Evolutionary conservation across 805 yeast species (phyloP).

Genomic region (Cyberlindnera euphorbiae): DNA sequence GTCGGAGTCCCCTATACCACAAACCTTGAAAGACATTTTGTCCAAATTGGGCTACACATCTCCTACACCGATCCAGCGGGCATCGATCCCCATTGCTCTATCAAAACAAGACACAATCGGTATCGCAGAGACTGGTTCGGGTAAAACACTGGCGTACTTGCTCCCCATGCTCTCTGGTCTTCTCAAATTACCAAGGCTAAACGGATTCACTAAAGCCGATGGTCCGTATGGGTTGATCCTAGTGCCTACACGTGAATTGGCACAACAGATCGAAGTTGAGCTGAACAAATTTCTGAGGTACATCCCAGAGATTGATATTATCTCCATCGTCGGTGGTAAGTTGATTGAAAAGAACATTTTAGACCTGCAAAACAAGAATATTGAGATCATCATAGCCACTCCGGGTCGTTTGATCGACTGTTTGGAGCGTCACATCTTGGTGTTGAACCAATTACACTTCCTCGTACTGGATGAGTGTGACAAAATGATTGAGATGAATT

Average conservation of each 20-base stretch:
- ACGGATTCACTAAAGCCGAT: conserved; percentile 42
- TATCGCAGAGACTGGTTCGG: conserved; percentile 95
- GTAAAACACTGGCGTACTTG: conserved; percentile 82
- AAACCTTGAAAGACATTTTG: conserved; percentile 34
- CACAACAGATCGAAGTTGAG: conserved; percentile 76
- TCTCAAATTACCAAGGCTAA: conserved; percentile 40
- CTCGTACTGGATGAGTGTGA: conserved; percentile 92
- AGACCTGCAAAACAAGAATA: conserved; percentile 38
- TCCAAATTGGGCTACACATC: conserved; percentile 42
- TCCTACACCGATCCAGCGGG: conserved; percentile 92
- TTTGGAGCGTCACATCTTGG: conserved; percentile 59
- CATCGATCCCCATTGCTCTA: conserved; percentile 71
- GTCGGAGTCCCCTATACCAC: conserved; percentile 57
- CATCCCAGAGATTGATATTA: conserved; percentile 41
- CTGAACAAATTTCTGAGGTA: conserved; percentile 44
- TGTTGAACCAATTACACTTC: conserved; percentile 55
- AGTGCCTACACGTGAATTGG: conserved; percentile 94
- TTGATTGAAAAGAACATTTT: conserved; percentile 67
- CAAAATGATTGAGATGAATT: conserved; percentile 92
- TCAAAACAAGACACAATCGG: conserved; percentile 68
- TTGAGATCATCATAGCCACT: conserved; percentile 72
- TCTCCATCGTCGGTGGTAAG: conserved; percentile 87
- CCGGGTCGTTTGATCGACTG: conserved; percentile 90
- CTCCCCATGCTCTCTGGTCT: conserved; percentile 65
- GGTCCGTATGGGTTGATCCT: conserved; percentile 74